These are phyloP conservation scores for Ceratobasidium sp. DNA, from an alignment of 1,284 basidiomycete species.

Conservation along the genomic window DNA sequence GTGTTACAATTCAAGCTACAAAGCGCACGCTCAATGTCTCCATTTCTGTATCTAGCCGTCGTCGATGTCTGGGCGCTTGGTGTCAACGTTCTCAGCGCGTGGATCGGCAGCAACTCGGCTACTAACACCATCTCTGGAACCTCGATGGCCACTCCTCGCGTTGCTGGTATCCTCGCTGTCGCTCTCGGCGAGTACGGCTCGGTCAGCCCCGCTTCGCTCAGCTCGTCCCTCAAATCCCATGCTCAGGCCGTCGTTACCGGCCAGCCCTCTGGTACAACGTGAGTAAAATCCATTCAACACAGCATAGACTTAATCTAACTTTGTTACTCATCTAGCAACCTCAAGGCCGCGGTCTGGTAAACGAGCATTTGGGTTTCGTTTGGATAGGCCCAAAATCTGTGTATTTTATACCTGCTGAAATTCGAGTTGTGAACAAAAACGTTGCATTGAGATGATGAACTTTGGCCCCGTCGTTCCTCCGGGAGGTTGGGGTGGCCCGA, in stretches of 20 bases:
- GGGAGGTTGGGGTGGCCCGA: too few relatives aligned
- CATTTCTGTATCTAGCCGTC: conserved; percentile 45
- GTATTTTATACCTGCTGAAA: background rate
- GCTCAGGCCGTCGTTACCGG: conserved; percentile 41
- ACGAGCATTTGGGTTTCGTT: background rate
- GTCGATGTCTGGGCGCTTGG: conserved; percentile 59
- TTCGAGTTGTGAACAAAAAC: background rate
- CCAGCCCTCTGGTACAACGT: conserved; percentile 41
- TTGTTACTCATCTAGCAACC: background rate
- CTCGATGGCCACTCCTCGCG: conserved; percentile 68
- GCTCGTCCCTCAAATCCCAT: conserved; percentile 38
- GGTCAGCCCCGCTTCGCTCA: conserved; percentile 39
- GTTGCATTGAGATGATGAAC: too few relatives aligned
- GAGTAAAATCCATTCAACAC: background rate
- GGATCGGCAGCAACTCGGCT: conserved; percentile 70
- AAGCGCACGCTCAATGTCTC: background rate
- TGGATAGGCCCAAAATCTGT: background rate
- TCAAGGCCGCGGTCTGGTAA: conserved; percentile 41
- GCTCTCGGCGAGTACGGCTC: conserved; percentile 44
- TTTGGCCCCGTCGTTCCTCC: too few relatives aligned
- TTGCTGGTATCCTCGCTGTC: conserved; percentile 39
- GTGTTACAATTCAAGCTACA: background rate
- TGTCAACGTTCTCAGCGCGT: conserved; percentile 85
- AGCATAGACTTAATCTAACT: background rate
- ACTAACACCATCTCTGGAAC: conserved; percentile 81